Conservation (phyloP, 2,329 filamentous ascomycete species). For the Diaporthe helianthi region DNA sequence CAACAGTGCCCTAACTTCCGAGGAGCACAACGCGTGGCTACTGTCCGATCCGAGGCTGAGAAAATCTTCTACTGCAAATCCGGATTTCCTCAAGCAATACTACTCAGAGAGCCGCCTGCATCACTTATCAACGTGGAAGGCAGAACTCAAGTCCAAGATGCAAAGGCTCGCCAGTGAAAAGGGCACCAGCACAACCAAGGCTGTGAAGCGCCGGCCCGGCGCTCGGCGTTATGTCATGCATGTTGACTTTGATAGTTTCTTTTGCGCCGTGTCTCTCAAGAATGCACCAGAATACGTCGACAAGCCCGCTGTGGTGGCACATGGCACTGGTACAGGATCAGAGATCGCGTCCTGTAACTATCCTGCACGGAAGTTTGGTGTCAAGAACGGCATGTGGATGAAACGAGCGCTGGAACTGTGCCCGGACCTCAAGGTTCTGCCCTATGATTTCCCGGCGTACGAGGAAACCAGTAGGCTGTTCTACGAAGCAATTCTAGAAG, state of each 20-base stretch:
- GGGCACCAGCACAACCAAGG: slow-evolving; percentile 48
- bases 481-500: slow-evolving; percentile 81
- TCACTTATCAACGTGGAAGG: slow-evolving; percentile 96
- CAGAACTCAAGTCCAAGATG: slow-evolving; percentile 87
- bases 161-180: slow-evolving; percentile 81
- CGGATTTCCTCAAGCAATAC: slow-evolving; percentile 91
- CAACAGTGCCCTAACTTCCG: slow-evolving; percentile 70
- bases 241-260: slow-evolving; percentile 98
- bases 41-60: slow-evolving; percentile 84
- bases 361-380: slow-evolving; percentile 80
- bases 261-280: slow-evolving; percentile 88
- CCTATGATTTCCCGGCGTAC: slow-evolving; percentile 94
- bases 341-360: slow-evolving; percentile 99
- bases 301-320: slow-evolving; percentile 88
- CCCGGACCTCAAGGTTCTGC: slow-evolving; percentile 85
- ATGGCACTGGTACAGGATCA: slow-evolving; percentile 82
- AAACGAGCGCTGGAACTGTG: slow-evolving; percentile 84
- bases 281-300: slow-evolving; percentile 76
- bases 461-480: slow-evolving; percentile 90
- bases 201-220: slow-evolving; percentile 62
- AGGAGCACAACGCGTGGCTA: slow-evolving; percentile 89
- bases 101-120: slow-evolving; percentile 95
- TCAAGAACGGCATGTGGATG: slow-evolving; percentile 99
- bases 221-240: slow-evolving; percentile 86
- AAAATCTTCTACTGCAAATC: slow-evolving; percentile 90